A percentile compares a stretch with the other conserved stretches of the same genome.
Conservation (phyloP, 1,284 basidiomycete species). For the Vanrija sp. region DNA sequence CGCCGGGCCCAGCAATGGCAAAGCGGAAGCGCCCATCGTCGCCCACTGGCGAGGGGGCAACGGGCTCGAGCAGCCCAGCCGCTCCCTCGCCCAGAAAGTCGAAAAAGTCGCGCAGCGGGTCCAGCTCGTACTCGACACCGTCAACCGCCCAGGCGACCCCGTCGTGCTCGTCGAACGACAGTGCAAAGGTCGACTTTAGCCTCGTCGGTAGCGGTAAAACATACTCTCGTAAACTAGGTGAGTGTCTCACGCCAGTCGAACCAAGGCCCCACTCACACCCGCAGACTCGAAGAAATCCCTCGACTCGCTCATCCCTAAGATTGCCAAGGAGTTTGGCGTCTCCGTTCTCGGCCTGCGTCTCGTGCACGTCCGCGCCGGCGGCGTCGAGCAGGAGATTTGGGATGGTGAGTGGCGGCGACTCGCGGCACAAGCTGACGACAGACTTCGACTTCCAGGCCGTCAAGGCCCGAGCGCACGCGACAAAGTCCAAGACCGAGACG, state of each 20-base stretch:
- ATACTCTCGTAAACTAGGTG: conserved; percentile 5
- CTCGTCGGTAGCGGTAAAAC: conserved; percentile 13
- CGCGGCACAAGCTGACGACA: conserved; percentile 1
- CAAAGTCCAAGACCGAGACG: conserved; percentile 7
- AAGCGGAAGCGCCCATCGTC: conserved; percentile 17
- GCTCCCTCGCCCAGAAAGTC: background rate
- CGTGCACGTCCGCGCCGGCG: conserved; percentile 27
- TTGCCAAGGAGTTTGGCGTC: conserved; percentile 11
- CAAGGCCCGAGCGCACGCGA: conserved; percentile 23
- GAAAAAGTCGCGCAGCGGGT: conserved; percentile 5
- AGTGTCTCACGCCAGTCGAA: background rate
- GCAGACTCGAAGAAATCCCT: conserved; percentile 5
- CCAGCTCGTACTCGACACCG: too few species aligned
- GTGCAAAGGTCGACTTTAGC: conserved; percentile 9
- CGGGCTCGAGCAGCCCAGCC: background rate
- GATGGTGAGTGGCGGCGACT: conserved; percentile 29
- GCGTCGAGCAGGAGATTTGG: conserved; percentile 26
- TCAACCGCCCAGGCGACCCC: too few species aligned
- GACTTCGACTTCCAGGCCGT: conserved; percentile 32
- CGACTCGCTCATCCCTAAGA: conserved; percentile 6
- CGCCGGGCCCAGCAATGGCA: too few species aligned
- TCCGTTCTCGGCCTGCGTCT: conserved; percentile 14
- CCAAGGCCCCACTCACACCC: background rate
- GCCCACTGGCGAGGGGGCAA: background rate
- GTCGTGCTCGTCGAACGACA: background rate